Base-by-base conservation (phyloP, 257 asterid species). In the Solanum megistacrolobum region DNA sequence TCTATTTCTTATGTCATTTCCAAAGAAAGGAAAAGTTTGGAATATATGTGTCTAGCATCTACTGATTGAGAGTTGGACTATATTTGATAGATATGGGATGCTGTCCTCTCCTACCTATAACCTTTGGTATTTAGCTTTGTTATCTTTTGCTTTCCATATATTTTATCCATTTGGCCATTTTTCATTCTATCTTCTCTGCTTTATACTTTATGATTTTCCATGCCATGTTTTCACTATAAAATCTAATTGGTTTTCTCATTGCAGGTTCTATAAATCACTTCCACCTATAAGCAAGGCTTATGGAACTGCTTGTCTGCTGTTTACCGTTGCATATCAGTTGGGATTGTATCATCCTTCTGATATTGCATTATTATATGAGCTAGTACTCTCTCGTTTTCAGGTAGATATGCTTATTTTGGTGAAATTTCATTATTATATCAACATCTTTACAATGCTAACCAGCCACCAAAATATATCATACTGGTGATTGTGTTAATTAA, bases 271-370 rank as follows among this genome's bases (percentile, higher is more conserved):
- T 73, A 89, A 94, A 66, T 95, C 98, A 69, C 99, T 97, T 92
- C 99, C 99, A 31, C 98, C 99, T 21, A 93, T 97, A 78, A 95
- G 96, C 92, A 96, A 93, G 94, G 94, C 94, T 69, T 97, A 93
- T 90, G 99, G 99, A 85, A 97, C 99, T 75, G 93, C 93, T 16
- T 97, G 99, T 93, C 91, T 97, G 43, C 21, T 89, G 74, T 86
- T 87, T 83, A 93, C 98, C 4, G 90, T 93, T 78, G 94, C 91
- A 81, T 90, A 89, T 81, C 98, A 94, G 87, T 14, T 96, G 88
- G 98, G 98, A 91, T 81, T 96, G 34, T 92, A 91, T 23, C 55
- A 89, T 75, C 98, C 94, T 68, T 89, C 1, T 16, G 86, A 86
- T 36, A 94, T 96, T 83, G 99, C 97, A n/a, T 86, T 92, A 79